phyloP scores from a whole-genome alignment of 2,329 filamentous ascomycete genomes.

The Venturia oleaginea region DNA sequence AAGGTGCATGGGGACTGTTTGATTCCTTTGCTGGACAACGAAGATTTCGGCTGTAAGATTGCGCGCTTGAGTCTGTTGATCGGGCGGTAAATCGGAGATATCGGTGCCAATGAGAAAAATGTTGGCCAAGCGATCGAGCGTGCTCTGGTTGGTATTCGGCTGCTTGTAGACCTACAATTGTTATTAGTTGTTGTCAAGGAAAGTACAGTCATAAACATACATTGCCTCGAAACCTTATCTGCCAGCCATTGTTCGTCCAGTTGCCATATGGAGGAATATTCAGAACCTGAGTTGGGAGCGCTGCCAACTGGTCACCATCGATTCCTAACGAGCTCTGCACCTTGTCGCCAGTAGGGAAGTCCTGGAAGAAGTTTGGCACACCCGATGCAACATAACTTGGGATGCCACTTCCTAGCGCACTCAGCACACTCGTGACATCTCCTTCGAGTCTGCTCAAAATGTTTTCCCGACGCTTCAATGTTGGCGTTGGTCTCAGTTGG shows the following conservation, averaged over 20 bases:
- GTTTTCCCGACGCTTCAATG: constrained; percentile 35
- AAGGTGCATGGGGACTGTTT: constrained; percentile 56
- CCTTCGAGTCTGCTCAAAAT: constrained; percentile 43
- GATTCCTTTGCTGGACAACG: constrained; percentile 60
- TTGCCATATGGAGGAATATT: constrained; percentile 63
- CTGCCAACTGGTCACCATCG: constrained; percentile 47
- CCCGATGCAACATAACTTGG: constrained; percentile 53
- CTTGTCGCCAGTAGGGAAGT: constrained; percentile 52
- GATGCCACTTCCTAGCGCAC: constrained; percentile 24
- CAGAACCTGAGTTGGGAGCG: constrained; percentile 59
- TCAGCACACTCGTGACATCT: constrained; percentile 32
- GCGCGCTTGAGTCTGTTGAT: constrained; percentile 57
- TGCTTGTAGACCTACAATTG: constrained; percentile 54
- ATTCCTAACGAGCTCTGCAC: constrained; percentile 56
- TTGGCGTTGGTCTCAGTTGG: constrained; percentile 31
- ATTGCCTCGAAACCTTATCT: constrained; percentile 66
- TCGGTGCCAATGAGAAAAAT: constrained; percentile 58
- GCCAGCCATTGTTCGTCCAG: constrained; percentile 71
- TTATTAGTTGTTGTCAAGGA: not conserved
- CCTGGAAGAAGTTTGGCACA: constrained; percentile 58
- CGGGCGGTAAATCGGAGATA: constrained; percentile 48
- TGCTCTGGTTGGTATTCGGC: constrained; percentile 55
- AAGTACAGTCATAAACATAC: constrained; percentile 20
- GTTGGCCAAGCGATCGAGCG: constrained; percentile 60
- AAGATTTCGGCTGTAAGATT: constrained; percentile 67